Conservation (phyloP, 2,329 filamentous ascomycete species). For the Tolypocladium album region DNA sequence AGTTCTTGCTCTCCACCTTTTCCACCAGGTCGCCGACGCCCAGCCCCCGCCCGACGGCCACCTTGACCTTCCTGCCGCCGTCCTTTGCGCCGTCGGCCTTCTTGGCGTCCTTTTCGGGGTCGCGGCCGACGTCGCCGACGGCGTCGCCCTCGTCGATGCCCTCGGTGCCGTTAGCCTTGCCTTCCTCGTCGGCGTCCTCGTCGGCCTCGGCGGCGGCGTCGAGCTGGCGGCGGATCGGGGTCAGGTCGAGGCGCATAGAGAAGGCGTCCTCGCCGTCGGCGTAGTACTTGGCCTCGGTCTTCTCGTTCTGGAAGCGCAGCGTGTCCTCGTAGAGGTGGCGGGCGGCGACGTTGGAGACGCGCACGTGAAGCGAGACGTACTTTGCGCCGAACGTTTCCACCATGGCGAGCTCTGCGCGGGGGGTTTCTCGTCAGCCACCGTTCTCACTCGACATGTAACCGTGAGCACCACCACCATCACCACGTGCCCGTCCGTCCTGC, state of each 20-base stretch:
- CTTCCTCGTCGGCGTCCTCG: conserved; percentile 6
- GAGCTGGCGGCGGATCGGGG: conserved; percentile 41
- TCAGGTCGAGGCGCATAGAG: conserved; percentile 82
- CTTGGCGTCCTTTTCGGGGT: conserved; percentile 16
- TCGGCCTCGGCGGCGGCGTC: conserved; percentile 13
- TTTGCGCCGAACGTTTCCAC: conserved; percentile 84
- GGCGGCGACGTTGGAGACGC: conserved; percentile 84
- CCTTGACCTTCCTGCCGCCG: conserved; percentile 59
- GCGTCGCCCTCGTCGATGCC: conserved; percentile 56
- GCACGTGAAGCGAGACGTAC: conserved; percentile 94
- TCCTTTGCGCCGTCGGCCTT: conserved; percentile 9
- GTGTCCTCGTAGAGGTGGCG: conserved; percentile 89
- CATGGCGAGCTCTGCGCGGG: conserved; percentile 72
- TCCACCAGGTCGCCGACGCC: conserved; percentile 73
- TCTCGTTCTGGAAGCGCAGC: conserved; percentile 78
- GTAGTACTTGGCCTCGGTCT: conserved; percentile 84
- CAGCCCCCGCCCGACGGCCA: conserved; percentile 70
- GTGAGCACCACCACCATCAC: too few species aligned
- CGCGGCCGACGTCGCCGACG: conserved; percentile 54
- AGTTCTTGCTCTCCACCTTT: conserved; percentile 45
- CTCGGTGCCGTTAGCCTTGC: conserved; percentile 28
- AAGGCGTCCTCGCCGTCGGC: conserved; percentile 95
- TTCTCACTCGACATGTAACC: not conserved
- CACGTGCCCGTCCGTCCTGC: too few species aligned
- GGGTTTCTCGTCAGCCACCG: not conserved